A percentile compares a stretch with the other conserved stretches of the same genome.
These are phyloP conservation scores for Pythium rishiriense DNA, from an alignment of 352 stramenopile genomes.

Conservation along the genomic window DNA sequence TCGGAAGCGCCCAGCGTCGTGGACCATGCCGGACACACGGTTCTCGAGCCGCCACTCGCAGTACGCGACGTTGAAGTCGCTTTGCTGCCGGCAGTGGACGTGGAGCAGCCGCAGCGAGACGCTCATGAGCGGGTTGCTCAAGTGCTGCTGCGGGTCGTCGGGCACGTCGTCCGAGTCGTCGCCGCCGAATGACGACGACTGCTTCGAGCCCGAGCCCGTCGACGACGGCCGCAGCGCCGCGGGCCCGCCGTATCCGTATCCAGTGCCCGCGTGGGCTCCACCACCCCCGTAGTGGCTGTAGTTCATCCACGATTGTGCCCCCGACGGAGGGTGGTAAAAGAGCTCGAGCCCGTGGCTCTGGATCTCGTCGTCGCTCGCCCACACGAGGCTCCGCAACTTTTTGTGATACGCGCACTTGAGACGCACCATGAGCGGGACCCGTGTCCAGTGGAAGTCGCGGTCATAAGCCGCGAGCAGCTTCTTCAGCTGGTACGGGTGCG, in stretches of 20 bases:
- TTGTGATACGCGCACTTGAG: constrained; percentile 27
- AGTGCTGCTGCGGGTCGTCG: constrained; percentile 8
- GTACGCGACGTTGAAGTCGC: constrained; percentile 18
- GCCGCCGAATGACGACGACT: constrained; percentile 18
- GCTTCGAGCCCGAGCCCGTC: constrained; percentile 16
- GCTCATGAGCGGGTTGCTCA: constrained; percentile 21
- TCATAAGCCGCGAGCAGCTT: constrained; percentile 22
- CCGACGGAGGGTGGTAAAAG: constrained; percentile 20
- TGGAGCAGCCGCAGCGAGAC: constrained; percentile 23
- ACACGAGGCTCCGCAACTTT: constrained; percentile 17
- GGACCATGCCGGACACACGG: constrained; percentile 18
- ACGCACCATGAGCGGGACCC: constrained; percentile 19
- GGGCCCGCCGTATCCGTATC: constrained; percentile 10
- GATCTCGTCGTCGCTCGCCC: constrained; percentile 26
- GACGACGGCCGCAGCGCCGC: constrained; percentile 17
- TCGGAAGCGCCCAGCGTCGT: constrained; percentile 20
- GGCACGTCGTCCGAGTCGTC: constrained; percentile 15
- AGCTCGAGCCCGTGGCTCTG: constrained; percentile 19
- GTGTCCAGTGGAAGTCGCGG: constrained; percentile 26
- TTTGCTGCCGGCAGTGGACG: constrained; percentile 14
- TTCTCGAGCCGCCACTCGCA: constrained; percentile 27
- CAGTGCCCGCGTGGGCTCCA: not conserved
- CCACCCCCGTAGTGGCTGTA: not conserved
- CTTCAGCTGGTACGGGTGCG: constrained; percentile 27
- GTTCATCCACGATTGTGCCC: constrained; percentile 9